Evolutionary conservation across 1,139 yeast species (phyloP).

Genomic region (Pichia sp.): DNA sequence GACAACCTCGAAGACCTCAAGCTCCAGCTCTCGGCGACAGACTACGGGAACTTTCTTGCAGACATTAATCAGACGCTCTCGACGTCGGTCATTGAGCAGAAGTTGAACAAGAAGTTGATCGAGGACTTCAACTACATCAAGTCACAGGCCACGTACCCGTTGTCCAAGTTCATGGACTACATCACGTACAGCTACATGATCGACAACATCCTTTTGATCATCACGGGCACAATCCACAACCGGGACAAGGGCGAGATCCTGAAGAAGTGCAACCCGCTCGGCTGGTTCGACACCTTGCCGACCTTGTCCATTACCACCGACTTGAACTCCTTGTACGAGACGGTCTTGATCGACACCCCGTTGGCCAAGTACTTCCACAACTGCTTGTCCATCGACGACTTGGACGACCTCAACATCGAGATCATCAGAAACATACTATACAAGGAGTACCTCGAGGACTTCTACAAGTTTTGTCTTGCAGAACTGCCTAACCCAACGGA

Average conservation of each 20-base stretch:
- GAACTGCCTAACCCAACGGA: slow-evolving; percentile 71
- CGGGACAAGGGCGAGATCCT: slow-evolving; percentile 84
- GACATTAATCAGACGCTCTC: slow-evolving; percentile 78
- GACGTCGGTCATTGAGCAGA: slow-evolving; percentile 78
- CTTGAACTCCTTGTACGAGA: slow-evolving; percentile 83
- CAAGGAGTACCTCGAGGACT: slow-evolving; percentile 90
- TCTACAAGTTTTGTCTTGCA: slow-evolving; percentile 56
- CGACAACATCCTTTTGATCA: slow-evolving; percentile 92
- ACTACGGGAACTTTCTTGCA: slow-evolving; percentile 85
- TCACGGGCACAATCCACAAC: slow-evolving; percentile 95
- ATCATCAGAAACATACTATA: slow-evolving; percentile 86
- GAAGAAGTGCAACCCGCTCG: slow-evolving; percentile 90
- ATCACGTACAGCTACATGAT: slow-evolving; percentile 97
- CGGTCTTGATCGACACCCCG: slow-evolving; percentile 96
- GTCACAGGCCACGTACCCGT: slow-evolving; percentile 76
- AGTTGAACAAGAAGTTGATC: slow-evolving; percentile 68
- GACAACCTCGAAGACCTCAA: slow-evolving; percentile 91
- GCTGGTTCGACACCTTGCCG: slow-evolving; percentile 98
- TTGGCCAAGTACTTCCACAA: slow-evolving; percentile 93
- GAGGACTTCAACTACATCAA: slow-evolving; percentile 82
- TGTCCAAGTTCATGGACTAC: slow-evolving; percentile 80
- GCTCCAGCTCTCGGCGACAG: slow-evolving; percentile 90
- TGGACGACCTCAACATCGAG: slow-evolving; percentile 94
- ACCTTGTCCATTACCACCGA: slow-evolving; percentile 93
- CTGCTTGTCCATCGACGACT: slow-evolving; percentile 87